Conservation (phyloP, 306 rosid species). For the Lotus japonicus region DNA sequence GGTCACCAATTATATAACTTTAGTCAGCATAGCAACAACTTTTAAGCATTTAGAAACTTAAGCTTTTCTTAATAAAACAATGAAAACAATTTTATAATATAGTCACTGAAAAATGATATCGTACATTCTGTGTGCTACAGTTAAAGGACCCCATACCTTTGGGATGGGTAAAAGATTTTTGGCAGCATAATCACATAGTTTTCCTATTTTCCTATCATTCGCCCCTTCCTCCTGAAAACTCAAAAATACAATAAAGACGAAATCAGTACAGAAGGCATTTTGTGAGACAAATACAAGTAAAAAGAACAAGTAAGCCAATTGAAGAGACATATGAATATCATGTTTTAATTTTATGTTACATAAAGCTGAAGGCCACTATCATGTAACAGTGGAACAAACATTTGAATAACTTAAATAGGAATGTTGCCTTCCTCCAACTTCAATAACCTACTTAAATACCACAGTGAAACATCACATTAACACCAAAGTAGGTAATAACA, state of each 20-base stretch:
- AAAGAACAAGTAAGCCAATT: not conserved
- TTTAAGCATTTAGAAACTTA: slow-evolving; percentile 6
- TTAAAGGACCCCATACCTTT: slow-evolving; percentile 47
- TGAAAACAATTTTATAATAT: not conserved
- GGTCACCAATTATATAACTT: slow-evolving; percentile 34
- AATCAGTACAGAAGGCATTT: not conserved
- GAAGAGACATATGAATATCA: not conserved
- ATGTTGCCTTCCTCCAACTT: slow-evolving; percentile 11
- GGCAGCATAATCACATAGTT: slow-evolving; percentile 81
- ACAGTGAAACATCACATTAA: slow-evolving; percentile 10
- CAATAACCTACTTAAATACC: slow-evolving; percentile 7
- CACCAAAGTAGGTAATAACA: no score
- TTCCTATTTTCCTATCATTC: slow-evolving; percentile 87
- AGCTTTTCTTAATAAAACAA: slow-evolving; percentile 6
- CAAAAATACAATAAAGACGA: slow-evolving; percentile 13
- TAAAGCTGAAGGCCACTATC: not conserved
- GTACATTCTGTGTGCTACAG: not conserved
- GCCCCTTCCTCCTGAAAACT: slow-evolving; percentile 76
- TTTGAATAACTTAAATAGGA: not conserved
- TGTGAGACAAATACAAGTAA: not conserved
- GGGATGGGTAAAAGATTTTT: slow-evolving; percentile 95
- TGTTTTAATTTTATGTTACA: slow-evolving; percentile 2
- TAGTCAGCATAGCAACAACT: slow-evolving; percentile 18
- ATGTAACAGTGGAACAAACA: not conserved
- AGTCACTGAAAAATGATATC: not conserved